Conservation (phyloP, 768 basidiomycete species). For the Lentinula guzmanii region DNA sequence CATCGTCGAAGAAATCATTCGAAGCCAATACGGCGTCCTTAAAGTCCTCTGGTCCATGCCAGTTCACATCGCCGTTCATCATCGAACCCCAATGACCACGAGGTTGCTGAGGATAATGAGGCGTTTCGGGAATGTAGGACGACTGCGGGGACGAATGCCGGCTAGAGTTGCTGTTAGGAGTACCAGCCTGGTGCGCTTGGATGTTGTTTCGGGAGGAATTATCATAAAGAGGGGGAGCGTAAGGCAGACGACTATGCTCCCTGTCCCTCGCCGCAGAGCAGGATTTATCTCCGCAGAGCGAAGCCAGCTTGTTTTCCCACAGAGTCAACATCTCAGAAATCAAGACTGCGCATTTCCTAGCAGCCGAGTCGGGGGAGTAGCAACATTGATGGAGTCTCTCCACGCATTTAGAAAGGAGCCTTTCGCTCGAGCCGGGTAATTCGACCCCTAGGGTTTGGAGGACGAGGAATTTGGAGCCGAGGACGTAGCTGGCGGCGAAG, state of each 20-base stretch:
- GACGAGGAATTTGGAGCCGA: slow-evolving; percentile 3
- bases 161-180: not conserved
- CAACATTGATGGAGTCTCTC: not conserved
- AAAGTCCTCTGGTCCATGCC: not conserved
- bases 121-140: not conserved
- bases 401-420: not conserved
- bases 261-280: not conserved
- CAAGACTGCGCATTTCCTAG: not conserved
- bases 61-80: not conserved
- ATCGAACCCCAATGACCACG: not conserved
- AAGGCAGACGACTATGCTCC: not conserved
- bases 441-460: not conserved
- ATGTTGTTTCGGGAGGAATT: not conserved
- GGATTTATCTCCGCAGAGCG: not conserved
- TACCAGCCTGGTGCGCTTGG: not conserved
- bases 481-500: slow-evolving; percentile 25
- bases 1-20: not conserved
- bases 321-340: not conserved
- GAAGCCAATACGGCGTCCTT: not conserved
- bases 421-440: not conserved
- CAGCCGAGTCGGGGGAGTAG: slow-evolving; percentile 1
- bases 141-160: not conserved
- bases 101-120: not conserved
- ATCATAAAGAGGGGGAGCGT: not conserved
- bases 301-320: not conserved